phyloP scores from a whole-genome alignment of 805 yeast species.

The Candida morakotiae region DNA sequence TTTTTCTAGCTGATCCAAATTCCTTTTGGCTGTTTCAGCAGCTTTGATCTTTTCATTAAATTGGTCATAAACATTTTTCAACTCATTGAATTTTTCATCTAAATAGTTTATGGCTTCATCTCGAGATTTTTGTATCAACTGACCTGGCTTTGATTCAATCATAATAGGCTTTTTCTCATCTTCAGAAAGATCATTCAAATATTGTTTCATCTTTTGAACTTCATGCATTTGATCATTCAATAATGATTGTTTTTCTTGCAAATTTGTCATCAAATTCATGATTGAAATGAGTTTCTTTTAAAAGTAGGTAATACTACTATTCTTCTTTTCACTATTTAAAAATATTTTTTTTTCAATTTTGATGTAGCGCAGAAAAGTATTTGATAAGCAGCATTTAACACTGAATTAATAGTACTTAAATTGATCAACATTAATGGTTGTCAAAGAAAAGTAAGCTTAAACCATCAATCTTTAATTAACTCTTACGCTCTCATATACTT shows the following conservation, averaged over 20 bases:
- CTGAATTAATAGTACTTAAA: too few species aligned
- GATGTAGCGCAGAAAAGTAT: too few species aligned
- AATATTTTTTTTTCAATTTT: too few species aligned
- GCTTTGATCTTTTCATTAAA: constrained; percentile 36
- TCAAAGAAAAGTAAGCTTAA: too few species aligned
- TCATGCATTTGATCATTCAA: constrained; percentile 3
- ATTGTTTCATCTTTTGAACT: constrained; percentile 2
- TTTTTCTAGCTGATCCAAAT: constrained; percentile 17
- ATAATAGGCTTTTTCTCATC: constrained; percentile 10
- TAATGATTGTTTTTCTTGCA: not conserved
- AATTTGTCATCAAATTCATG: constrained; percentile 2
- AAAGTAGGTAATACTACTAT: too few species aligned
- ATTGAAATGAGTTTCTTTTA: not conserved
- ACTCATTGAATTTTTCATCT: constrained; percentile 20
- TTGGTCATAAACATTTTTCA: constrained; percentile 37
- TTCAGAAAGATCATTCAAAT: not conserved
- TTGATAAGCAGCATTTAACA: too few species aligned
- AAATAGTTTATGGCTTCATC: constrained; percentile 24
- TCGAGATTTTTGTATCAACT: constrained; percentile 30
- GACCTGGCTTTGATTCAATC: constrained; percentile 38
- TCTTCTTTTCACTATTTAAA: not conserved
- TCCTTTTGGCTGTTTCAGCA: constrained; percentile 27
- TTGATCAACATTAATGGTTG: too few species aligned
- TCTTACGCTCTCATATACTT: too few species aligned
- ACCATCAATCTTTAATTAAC: too few species aligned